Evolutionary conservation across 1,139 yeast species (phyloP), one percentile per base, ranked within the genome.

Genomic region (Geotrichum reessii): DNA sequence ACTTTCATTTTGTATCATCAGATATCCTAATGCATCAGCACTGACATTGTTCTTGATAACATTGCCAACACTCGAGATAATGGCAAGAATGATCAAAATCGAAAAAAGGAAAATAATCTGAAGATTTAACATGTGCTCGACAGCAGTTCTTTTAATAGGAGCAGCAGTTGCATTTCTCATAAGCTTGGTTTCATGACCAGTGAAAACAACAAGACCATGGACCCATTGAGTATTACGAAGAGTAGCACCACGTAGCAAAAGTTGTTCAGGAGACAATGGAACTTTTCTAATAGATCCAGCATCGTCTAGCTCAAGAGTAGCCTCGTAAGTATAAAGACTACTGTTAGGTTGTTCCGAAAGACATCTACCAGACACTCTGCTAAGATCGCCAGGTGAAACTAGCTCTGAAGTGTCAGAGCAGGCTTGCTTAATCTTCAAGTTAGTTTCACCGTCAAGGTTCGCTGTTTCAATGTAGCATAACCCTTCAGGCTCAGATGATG

Each of bases 141-240:
- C 98, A 28, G 96, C 97, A 0, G 99, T 95, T 68, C 96, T 81
- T 71, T 95, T 95, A 67, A 95, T 95, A 3, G 99, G 99, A 0
- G 99, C 86, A 2, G 99, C 97, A 1, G 98, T 92, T 14, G 99
- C 99, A 75, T 95, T 95, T 70, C 99, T 83, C 99, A 95, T 93
- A 64, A 95, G 79, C 69, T 95, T 95, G 0, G 99, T 93, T 74
- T 95, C 99, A 71, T 95, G 99, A 28, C 99, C 99, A 0, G 99
- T 95, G 71, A 93, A 95, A 1, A 93, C 83, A 1, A 89, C 97
- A 52, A 91, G 79, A 31, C 99, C 99, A 67, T 90, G 91, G 52
- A 95, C 83, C 97, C 97, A 95, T 54, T 86, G 90, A 0, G 99
- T 95, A 68, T 95, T 95, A 73, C 97, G 81, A 63, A 95, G 78